phyloP scores from a whole-genome alignment of 164 flowering plant species.

The Vitis amurensis region DNA sequence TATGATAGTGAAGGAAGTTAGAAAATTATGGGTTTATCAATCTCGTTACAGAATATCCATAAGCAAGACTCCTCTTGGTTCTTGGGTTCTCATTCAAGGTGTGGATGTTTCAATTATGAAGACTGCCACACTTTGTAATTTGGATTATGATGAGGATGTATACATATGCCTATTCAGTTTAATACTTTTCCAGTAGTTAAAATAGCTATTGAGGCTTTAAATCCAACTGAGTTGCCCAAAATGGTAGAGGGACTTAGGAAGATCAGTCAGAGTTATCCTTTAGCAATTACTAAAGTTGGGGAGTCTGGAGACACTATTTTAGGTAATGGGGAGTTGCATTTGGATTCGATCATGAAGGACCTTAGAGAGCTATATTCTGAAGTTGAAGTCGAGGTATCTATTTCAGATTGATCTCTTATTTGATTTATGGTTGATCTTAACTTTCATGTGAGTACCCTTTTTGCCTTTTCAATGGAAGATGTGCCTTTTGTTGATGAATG shows the following conservation, averaged over 20 bases:
- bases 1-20: slow-evolving; percentile 91
- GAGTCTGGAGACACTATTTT: slow-evolving; percentile 97
- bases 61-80: slow-evolving; percentile 93
- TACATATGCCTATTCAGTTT: slow-evolving; percentile 89
- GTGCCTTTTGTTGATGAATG: neutral
- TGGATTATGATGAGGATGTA: slow-evolving; percentile 79
- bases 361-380: slow-evolving; percentile 98
- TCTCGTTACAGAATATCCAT: slow-evolving; percentile 92
- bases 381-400: slow-evolving; percentile 91
- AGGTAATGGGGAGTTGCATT: slow-evolving; percentile 94
- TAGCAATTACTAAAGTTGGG: slow-evolving; percentile 95
- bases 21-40: slow-evolving; percentile 96
- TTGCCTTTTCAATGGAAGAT: neutral
- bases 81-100: slow-evolving; percentile 99
- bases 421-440: neutral
- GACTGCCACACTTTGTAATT: slow-evolving; percentile 91
- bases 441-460: slow-evolving; percentile 2
- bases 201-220: slow-evolving; percentile 85
- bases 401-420: neutral
- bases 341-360: slow-evolving; percentile 98
- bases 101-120: slow-evolving; percentile 99
- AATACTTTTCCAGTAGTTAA: slow-evolving; percentile 95
- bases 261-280: slow-evolving; percentile 95
- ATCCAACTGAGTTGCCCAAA: too few species aligned
- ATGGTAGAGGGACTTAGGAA: too few species aligned